Percentiles rank a stretch among this genome's conserved stretches.
Conservation (phyloP, 2,329 filamentous ascomycete genomes). For the Botrytis hyacinthi region DNA sequence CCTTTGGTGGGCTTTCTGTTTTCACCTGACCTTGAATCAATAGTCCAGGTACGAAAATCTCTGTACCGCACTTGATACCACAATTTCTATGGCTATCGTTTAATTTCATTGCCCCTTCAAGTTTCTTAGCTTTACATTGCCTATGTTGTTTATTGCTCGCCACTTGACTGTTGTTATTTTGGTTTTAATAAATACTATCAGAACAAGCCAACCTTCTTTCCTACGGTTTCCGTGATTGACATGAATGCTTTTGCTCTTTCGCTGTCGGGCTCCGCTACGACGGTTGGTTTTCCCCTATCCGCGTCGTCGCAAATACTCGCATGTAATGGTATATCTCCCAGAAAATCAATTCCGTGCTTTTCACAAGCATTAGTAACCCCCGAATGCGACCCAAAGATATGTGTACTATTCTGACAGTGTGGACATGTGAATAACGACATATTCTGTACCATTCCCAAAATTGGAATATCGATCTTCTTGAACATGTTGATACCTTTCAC, state of each 20-base stretch:
- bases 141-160: neutral
- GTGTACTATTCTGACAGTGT: conserved; percentile 69
- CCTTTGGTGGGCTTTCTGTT: neutral
- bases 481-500: conserved; percentile 93
- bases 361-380: conserved; percentile 67
- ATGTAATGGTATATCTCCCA: conserved; percentile 88
- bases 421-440: conserved; percentile 86
- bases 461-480: conserved; percentile 68
- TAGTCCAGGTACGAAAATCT: conserved; percentile 11
- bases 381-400: conserved; percentile 68
- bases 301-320: conserved; percentile 83
- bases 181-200: neutral
- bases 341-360: conserved; percentile 71
- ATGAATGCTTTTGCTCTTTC: conserved; percentile 70
- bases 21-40: conserved; percentile 12
- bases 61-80: conserved; percentile 1
- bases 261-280: conserved; percentile 80
- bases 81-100: neutral
- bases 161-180: neutral
- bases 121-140: neutral
- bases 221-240: conserved; percentile 60
- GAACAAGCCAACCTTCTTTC: conserved; percentile 33
- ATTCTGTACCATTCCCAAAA: conserved; percentile 87
- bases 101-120: neutral
- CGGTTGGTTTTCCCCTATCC: conserved; percentile 82